Conservation (phyloP, 129 eudicot genomes). For the Dittrichia graveolens region DNA sequence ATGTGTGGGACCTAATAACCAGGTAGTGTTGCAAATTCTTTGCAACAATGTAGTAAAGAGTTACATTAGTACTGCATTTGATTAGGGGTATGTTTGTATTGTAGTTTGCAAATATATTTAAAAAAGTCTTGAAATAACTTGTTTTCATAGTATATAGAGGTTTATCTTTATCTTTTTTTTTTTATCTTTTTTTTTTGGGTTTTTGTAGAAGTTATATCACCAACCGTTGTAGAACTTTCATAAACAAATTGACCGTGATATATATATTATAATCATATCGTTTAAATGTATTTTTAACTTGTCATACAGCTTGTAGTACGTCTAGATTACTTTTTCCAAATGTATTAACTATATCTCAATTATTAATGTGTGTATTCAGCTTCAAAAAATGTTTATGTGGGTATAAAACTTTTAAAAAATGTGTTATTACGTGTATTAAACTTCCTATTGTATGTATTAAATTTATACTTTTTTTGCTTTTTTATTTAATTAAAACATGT, state of each 20-base stretch:
- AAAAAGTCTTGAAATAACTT: conserved; percentile 16
- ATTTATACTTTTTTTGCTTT: no score
- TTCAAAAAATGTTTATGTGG: no score
- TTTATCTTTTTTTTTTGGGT: neutral
- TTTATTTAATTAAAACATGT: no score
- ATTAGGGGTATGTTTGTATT: conserved; percentile 27
- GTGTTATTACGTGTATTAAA: no score
- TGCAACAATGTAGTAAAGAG: conserved; percentile 50
- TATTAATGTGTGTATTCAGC: no score
- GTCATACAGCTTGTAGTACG: no score
- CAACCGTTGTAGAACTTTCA: neutral
- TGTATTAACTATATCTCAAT: no score
- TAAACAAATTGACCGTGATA: neutral
- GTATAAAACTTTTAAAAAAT: no score
- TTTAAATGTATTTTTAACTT: neutral
- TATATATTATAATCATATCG: neutral
- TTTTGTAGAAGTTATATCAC: neutral
- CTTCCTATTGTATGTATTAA: no score
- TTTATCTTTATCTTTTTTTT: neutral
- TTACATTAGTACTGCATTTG: conserved; percentile 33
- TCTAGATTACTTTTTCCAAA: no score
- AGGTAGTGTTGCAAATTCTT: conserved; percentile 56
- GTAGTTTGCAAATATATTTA: conserved; percentile 20
- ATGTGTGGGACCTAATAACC: conserved; percentile 36
- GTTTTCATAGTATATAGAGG: conserved; percentile 7